Percentiles rank a stretch among this genome's conserved stretches.
These are phyloP conservation scores for Mycena filopes DNA, from an alignment of 768 basidiomycete species.

Conservation along the genomic window DNA sequence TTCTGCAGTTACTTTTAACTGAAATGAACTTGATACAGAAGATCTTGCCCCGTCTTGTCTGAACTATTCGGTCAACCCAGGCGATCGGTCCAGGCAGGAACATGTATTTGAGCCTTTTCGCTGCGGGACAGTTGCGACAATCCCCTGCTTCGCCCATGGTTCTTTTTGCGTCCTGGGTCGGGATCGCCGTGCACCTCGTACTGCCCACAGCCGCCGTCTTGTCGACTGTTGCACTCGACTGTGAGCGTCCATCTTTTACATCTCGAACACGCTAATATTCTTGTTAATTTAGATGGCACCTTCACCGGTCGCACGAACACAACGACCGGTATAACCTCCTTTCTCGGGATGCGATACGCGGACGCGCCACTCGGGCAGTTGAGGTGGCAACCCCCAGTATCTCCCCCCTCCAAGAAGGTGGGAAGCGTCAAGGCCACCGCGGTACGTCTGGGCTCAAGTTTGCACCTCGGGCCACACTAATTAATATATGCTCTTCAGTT, in stretches of 20 bases:
- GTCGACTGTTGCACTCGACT: constrained; percentile 38
- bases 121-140: no score
- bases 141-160: no score
- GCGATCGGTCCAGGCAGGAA: no score
- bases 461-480: background rate
- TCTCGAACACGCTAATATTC: background rate
- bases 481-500: constrained; percentile 42
- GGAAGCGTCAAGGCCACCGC: constrained; percentile 50
- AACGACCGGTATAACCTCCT: constrained; percentile 47
- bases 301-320: constrained; percentile 47
- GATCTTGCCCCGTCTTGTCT: no score
- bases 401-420: constrained; percentile 44
- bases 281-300: constrained; percentile 46
- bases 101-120: no score
- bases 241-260: constrained; percentile 30
- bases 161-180: no score
- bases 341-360: constrained; percentile 54
- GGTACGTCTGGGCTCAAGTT: constrained; percentile 38
- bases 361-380: constrained; percentile 54
- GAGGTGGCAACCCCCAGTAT: constrained; percentile 52
- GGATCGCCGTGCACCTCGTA: no score
- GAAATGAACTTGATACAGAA: no score
- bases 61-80: no score
- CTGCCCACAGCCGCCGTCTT: constrained; percentile 10
- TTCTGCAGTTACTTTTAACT: no score